Base-by-base conservation (phyloP, 345 rosid species). In the Ailanthus altissimus region DNA sequence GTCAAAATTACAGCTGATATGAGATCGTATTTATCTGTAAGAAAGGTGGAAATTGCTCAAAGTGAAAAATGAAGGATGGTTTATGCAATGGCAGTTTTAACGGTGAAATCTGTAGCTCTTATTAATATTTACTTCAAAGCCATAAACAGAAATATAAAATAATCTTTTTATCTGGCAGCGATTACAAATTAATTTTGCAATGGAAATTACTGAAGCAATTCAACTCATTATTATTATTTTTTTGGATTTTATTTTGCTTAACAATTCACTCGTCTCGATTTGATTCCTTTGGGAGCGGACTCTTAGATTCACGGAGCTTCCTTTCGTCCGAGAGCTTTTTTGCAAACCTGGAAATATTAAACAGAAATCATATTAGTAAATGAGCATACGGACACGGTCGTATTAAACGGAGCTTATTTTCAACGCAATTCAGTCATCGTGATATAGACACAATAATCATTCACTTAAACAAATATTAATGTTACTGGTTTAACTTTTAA, bases 291-390 rank as follows among this genome's bases (percentile, higher is more conserved):
- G 56, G 0, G 1, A 23, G 32, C 2, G 83, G 60, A 40, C 60
- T 60, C 10, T 58, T 82, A 28, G 76, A 64, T 46, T 60, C 78
- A 40, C 91, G 81, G 26, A 80, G 16, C 47, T 75, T 87, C 79
- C 75, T 87, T 83, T 89, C 92, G 13, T 84, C 82, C 0, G 96
- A 91, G 1, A 89, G 90, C 18, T 68, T 45, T 69, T 86, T 80
- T 0, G 96, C 93, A 54, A 84, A 82, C 78, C 92, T 91, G 77
- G 78, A 72, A 1, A 4, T 16, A 20, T 57, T 21, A 1, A 43
- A 62, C 28, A 23, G 67, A 63, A 36, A 38, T 38, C 21, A 40
- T 40, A 0, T 16, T 53, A 6, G n/a, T 53, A 53, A 20, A 53
- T 53, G 23, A 9, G n/a, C n/a, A n/a, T n/a, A n/a, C n/a, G n/a